Conservation (phyloP, 805 yeast species). For the Kuraishia ogatae region DNA sequence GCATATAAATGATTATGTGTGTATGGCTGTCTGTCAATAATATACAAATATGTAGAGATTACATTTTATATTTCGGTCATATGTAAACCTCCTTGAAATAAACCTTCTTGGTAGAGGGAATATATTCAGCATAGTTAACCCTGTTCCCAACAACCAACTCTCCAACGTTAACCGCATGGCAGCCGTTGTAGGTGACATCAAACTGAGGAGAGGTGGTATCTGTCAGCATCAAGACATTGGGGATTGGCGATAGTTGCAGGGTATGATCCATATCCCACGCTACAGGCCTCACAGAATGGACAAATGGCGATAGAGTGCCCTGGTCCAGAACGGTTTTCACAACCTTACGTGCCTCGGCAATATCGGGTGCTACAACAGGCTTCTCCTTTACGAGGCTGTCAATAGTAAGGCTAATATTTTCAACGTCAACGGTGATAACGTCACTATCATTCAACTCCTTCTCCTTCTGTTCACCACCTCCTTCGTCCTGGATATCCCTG, state of each 20-base stretch:
- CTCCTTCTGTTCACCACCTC: conserved; percentile 17
- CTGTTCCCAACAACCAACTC: conserved; percentile 35
- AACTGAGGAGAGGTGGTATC: conserved; percentile 68
- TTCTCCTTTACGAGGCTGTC: conserved; percentile 7
- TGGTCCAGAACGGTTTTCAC: conserved; percentile 82
- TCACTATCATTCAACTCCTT: conserved; percentile 17
- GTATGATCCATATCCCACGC: conserved; percentile 63
- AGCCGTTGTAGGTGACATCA: conserved; percentile 74
- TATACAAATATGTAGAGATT: no score
- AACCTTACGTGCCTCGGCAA: conserved; percentile 56
- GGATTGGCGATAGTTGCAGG: conserved; percentile 70
- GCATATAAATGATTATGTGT: no score
- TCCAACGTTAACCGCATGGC: conserved; percentile 71
- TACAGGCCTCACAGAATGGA: conserved; percentile 49
- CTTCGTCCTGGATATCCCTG: conserved; percentile 8
- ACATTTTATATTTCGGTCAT: no score
- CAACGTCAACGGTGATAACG: conserved; percentile 13
- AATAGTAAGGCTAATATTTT: conserved; percentile 9
- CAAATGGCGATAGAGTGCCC: conserved; percentile 80
- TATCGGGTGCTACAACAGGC: conserved; percentile 26
- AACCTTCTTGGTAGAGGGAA: conserved; percentile 47
- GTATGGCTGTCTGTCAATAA: no score
- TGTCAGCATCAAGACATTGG: conserved; percentile 51
- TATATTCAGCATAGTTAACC: conserved; percentile 67
- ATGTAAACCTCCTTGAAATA: conserved; percentile 36